These are phyloP conservation scores for Exserohilum turcica DNA, from an alignment of 2,329 filamentous ascomycete genomes.

Conservation along the genomic window DNA sequence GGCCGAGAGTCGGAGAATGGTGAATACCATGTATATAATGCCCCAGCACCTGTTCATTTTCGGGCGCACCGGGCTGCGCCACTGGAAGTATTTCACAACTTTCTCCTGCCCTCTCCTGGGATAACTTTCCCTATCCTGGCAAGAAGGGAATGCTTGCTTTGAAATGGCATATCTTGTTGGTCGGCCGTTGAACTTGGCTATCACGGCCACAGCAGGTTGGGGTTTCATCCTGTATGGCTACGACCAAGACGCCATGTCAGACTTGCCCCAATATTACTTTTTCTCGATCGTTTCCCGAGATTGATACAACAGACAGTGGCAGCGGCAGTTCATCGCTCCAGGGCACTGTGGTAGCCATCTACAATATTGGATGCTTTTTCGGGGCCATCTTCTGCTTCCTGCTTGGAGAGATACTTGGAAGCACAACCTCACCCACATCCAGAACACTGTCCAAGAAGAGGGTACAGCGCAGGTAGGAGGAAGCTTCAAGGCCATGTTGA, in stretches of 20 bases:
- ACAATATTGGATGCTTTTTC: constrained; percentile 53
- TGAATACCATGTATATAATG: not conserved
- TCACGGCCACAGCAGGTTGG: not conserved
- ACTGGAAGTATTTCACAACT: not conserved
- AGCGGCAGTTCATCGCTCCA: constrained; percentile 12
- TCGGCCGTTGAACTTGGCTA: not conserved
- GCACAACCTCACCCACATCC: not conserved
- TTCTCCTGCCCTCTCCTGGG: not conserved
- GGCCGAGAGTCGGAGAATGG: not conserved
- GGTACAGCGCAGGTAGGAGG: not conserved
- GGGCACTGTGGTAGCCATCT: constrained; percentile 50
- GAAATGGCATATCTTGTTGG: not conserved
- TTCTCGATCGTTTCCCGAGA: constrained; percentile 35
- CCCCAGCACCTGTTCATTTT: not conserved
- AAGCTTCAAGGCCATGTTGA: not conserved
- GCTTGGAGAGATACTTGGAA: constrained; percentile 59
- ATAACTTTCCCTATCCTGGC: not conserved
- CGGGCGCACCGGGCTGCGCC: not conserved
- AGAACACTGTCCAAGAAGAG: not conserved
- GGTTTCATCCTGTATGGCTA: constrained; percentile 45
- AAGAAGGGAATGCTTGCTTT: not conserved
- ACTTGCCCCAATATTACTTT: constrained; percentile 36
- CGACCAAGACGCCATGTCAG: constrained; percentile 42
- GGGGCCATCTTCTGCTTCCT: constrained; percentile 46
- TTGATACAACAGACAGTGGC: constrained; percentile 2